A percentile compares a stretch with the other conserved stretches of the same genome.
Evolutionary conservation across 306 rosid species (phyloP).

Genomic region (Prosopis cineraria): DNA sequence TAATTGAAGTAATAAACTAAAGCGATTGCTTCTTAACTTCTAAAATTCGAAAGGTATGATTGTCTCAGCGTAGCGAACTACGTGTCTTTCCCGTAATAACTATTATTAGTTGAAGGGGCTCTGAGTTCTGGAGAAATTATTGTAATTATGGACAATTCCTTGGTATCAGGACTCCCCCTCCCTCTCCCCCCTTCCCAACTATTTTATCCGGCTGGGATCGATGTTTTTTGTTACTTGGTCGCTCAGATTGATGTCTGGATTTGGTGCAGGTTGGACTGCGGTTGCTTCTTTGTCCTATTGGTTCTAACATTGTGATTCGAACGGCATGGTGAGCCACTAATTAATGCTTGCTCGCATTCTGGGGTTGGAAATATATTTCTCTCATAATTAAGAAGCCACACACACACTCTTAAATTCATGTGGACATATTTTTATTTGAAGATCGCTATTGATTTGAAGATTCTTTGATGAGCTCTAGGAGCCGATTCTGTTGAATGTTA

Average conservation of each 20-base stretch:
- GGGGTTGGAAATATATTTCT: background rate
- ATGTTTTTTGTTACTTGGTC: background rate
- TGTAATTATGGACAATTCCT: background rate
- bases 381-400: background rate
- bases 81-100: background rate
- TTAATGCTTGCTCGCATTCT: background rate
- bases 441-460: background rate
- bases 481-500: background rate
- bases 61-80: background rate
- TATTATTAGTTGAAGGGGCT: background rate
- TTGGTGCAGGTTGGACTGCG: constrained; percentile 77
- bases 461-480: background rate
- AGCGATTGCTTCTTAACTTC: background rate
- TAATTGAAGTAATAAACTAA: background rate
- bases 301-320: constrained; percentile 74
- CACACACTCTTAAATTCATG: background rate
- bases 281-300: constrained; percentile 79
- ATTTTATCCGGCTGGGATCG: background rate
- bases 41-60: background rate
- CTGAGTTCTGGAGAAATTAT: background rate
- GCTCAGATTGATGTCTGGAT: constrained; percentile 23
- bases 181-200: background rate
- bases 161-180: background rate
- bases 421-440: constrained; percentile 5
- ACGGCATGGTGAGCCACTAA: constrained; percentile 74